These are phyloP conservation scores for Zygotorulaspora florentina DNA, from an alignment of 805 yeast genomes.

Conservation along the genomic window DNA sequence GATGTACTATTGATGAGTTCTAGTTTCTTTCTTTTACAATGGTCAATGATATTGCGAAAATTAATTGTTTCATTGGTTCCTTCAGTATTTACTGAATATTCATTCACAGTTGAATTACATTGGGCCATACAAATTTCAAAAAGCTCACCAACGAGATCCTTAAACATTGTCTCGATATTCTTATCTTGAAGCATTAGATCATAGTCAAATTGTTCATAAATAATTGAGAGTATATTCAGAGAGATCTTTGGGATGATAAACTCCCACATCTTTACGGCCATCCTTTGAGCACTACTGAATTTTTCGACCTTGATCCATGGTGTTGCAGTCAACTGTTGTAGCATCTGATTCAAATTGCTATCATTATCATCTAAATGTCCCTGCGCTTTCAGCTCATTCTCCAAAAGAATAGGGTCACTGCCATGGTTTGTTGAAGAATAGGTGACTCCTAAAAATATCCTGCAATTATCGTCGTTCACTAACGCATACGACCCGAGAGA, in stretches of 20 bases:
- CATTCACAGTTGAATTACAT: slow-evolving; percentile 17
- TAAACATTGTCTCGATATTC: slow-evolving; percentile 26
- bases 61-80: slow-evolving; percentile 9
- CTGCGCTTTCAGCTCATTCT: slow-evolving; percentile 9
- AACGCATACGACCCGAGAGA: slow-evolving; percentile 33
- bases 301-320: slow-evolving; percentile 21
- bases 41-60: slow-evolving; percentile 19
- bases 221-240: slow-evolving; percentile 31
- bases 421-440: slow-evolving; percentile 15
- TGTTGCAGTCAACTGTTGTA: slow-evolving; percentile 15
- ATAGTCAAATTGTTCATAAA: slow-evolving; percentile 32
- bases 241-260: slow-evolving; percentile 30
- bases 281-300: slow-evolving; percentile 13
- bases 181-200: slow-evolving; percentile 22
- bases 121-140: slow-evolving; percentile 26
- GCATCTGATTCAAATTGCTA: slow-evolving; percentile 12
- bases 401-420: slow-evolving; percentile 3
- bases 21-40: slow-evolving; percentile 23
- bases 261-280: slow-evolving; percentile 32
- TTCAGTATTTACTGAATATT: slow-evolving; percentile 4
- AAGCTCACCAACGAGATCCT: slow-evolving; percentile 29
- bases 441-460: slow-evolving; percentile 27
- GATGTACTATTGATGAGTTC: slow-evolving; percentile 23
- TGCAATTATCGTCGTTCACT: slow-evolving; percentile 25
- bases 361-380: slow-evolving; percentile 6